These are phyloP conservation scores for Murraya koenigii DNA, from an alignment of 345 rosid species.

Conservation along the genomic window DNA sequence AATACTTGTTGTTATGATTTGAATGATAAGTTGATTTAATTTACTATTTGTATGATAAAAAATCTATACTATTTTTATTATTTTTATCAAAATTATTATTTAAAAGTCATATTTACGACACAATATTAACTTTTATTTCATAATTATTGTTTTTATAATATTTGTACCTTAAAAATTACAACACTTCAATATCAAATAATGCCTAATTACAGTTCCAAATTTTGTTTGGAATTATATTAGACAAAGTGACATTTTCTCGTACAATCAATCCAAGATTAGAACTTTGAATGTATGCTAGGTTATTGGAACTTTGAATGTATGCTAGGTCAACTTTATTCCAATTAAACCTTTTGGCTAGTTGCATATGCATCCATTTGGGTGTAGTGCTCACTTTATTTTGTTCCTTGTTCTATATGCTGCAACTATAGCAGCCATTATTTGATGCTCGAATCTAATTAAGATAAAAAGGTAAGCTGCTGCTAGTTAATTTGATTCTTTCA, in stretches of 20 bases:
- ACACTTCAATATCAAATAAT: too few species aligned
- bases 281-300: background rate
- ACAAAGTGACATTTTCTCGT: too few species aligned
- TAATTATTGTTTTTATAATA: fast-evolving
- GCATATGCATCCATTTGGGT: background rate
- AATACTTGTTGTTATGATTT: fast-evolving
- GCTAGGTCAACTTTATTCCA: background rate
- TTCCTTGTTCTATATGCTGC: background rate
- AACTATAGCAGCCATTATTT: background rate
- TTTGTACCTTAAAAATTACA: too few species aligned
- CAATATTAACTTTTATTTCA: fast-evolving
- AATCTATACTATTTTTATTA: too few species aligned
- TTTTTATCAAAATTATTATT: too few species aligned
- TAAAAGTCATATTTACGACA: too few species aligned
- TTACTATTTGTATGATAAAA: too few species aligned
- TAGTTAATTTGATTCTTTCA: background rate
- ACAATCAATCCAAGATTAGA: too few species aligned
- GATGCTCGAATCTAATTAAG: background rate
- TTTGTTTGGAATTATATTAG: too few species aligned
- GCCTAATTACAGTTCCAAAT: fast-evolving
- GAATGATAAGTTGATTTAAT: too few species aligned
- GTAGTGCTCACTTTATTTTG: background rate
- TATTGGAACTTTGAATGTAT: background rate
- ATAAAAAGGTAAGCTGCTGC: background rate
- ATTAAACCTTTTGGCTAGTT: background rate